Conservation (phyloP, 2,329 filamentous ascomycete genomes). For the Exophiala aquamarina region DNA sequence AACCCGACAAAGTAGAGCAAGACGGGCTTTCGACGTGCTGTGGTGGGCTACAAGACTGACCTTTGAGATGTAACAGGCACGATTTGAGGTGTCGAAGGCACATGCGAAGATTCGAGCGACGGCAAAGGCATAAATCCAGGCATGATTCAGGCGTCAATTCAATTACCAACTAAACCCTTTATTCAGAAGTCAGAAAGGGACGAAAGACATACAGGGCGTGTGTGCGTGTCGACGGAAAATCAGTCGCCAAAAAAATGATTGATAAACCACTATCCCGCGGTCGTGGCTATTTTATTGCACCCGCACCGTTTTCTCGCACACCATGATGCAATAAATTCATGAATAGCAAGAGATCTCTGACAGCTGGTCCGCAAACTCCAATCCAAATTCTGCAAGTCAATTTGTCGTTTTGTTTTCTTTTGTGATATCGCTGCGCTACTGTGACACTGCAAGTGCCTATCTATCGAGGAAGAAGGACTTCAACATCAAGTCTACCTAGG, state of each 20-base stretch:
- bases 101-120: constrained; percentile 87
- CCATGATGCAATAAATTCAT: constrained; percentile 25
- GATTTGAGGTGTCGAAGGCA: constrained; percentile 96
- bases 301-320: constrained; percentile 17
- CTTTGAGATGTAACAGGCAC: constrained; percentile 56
- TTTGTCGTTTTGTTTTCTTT: too few relatives aligned
- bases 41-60: neutral
- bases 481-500: neutral
- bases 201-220: constrained; percentile 13
- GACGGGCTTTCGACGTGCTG: neutral
- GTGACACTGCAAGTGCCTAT: too few relatives aligned
- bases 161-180: neutral
- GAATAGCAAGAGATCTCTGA: constrained; percentile 6
- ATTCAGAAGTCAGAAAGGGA: constrained; percentile 7
- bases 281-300: constrained; percentile 15
- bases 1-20: neutral
- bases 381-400: too few relatives aligned
- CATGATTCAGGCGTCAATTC: constrained; percentile 20
- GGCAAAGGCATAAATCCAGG: constrained; percentile 54
- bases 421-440: neutral
- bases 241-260: constrained; percentile 6
- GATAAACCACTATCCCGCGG: constrained; percentile 7
- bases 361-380: too few relatives aligned
- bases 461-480: too few relatives aligned
- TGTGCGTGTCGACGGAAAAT: constrained; percentile 13